Percentiles rank a stretch among this genome's conserved stretches.
Conservation (phyloP, 192 early-diverging fungal genomes). For the Rhizophlyctis rosea region DNA sequence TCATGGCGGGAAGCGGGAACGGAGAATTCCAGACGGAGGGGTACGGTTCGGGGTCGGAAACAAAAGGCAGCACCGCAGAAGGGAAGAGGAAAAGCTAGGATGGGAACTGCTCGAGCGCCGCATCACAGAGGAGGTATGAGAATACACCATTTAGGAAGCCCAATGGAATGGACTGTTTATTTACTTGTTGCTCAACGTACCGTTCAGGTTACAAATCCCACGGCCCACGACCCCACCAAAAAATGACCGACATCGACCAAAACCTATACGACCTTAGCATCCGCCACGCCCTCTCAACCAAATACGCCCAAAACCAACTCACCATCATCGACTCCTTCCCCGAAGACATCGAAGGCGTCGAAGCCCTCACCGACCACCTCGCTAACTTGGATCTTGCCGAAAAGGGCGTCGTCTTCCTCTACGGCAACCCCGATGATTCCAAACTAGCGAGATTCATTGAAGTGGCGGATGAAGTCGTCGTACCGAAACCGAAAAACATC, state of each 20-base stretch:
- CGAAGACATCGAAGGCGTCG: slow-evolving; percentile 11
- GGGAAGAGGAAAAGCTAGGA: slow-evolving; percentile 88
- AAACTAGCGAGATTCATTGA: slow-evolving; percentile 19
- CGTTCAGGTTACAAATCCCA: slow-evolving; percentile 54
- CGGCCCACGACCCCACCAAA: slow-evolving; percentile 86
- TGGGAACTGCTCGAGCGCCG: slow-evolving; percentile 79
- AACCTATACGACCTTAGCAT: slow-evolving; percentile 86
- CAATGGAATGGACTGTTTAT: neutral
- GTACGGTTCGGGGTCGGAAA: slow-evolving; percentile 81
- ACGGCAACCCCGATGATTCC: slow-evolving; percentile 33
- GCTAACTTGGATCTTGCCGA: slow-evolving; percentile 26
- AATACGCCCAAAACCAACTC: slow-evolving; percentile 87
- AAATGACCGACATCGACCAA: slow-evolving; percentile 74
- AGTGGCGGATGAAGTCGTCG: slow-evolving; percentile 34
- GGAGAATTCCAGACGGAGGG: slow-evolving; percentile 71
- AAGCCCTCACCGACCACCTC: slow-evolving; percentile 23
- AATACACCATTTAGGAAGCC: neutral
- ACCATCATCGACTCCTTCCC: slow-evolving; percentile 67
- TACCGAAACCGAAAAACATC: neutral
- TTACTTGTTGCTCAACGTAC: neutral
- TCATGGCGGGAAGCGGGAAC: slow-evolving; percentile 79
- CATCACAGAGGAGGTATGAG: slow-evolving; percentile 78
- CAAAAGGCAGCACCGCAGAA: slow-evolving; percentile 87
- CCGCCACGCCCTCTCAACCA: slow-evolving; percentile 79
- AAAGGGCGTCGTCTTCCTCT: slow-evolving; percentile 41